Evolutionary conservation across 805 yeast species (phyloP).

Genomic region (Myxozyma mucilagina): DNA sequence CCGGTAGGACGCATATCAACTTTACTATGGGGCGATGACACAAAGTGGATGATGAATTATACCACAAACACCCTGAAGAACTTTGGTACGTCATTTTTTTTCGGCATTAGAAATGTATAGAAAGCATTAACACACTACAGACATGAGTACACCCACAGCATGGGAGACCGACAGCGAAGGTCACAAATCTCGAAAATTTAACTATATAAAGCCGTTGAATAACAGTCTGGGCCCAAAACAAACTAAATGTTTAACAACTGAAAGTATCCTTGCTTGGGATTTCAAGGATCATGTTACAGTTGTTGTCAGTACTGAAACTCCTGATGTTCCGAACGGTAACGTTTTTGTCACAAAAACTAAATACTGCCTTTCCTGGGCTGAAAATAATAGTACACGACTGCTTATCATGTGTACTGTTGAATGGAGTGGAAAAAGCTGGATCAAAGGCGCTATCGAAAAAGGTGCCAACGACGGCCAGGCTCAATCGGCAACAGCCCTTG

Average conservation of each 20-base stretch:
- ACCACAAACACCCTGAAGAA: slow-evolving; percentile 41
- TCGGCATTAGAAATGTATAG: background rate
- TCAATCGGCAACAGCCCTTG: slow-evolving; percentile 56
- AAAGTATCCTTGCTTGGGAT: slow-evolving; percentile 58
- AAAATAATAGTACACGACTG: slow-evolving; percentile 58
- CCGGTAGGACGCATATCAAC: slow-evolving; percentile 77
- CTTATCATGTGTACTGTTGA: slow-evolving; percentile 71
- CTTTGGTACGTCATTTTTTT: slow-evolving; percentile 32
- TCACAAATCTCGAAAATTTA: slow-evolving; percentile 38
- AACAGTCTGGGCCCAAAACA: slow-evolving; percentile 92
- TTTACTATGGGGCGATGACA: slow-evolving; percentile 66
- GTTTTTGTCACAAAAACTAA: slow-evolving; percentile 75
- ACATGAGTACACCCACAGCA: slow-evolving; percentile 15
- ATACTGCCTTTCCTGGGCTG: slow-evolving; percentile 74
- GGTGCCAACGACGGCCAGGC: slow-evolving; percentile 81
- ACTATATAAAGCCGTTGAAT: slow-evolving; percentile 71
- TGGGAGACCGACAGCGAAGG: slow-evolving; percentile 30
- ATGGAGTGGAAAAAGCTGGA: slow-evolving; percentile 93
- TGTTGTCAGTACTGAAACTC: slow-evolving; percentile 68
- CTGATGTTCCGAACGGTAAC: slow-evolving; percentile 92
- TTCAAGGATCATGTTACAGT: slow-evolving; percentile 58
- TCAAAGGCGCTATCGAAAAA: slow-evolving; percentile 80
- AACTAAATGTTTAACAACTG: slow-evolving; percentile 73
- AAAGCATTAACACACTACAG: background rate
- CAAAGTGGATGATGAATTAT: slow-evolving; percentile 48